Percentiles rank a stretch among this genome's conserved stretches.
Evolutionary conservation across 2,329 filamentous ascomycete genomes (phyloP).

Genomic region (Camillea tinctor): DNA sequence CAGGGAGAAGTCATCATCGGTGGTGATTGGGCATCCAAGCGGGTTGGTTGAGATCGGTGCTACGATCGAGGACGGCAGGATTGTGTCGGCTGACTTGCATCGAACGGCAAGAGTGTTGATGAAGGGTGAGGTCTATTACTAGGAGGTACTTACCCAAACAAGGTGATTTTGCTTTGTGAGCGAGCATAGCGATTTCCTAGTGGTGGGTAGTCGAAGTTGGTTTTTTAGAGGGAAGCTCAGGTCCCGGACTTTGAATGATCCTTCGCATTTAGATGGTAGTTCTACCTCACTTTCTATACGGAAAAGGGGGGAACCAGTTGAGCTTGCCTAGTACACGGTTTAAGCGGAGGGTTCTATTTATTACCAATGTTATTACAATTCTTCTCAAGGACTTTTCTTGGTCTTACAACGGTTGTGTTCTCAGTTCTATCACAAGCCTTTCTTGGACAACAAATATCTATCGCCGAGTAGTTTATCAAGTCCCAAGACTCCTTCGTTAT

Average conservation of each 20-base stretch:
- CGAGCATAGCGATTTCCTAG: background rate
- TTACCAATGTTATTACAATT: background rate
- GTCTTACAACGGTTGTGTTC: background rate
- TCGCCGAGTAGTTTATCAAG: background rate
- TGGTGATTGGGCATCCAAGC: constrained; percentile 47
- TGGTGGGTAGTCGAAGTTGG: background rate
- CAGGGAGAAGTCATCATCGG: too few relatives aligned
- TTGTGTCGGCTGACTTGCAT: constrained; percentile 45
- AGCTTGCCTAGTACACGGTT: background rate
- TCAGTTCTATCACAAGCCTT: background rate
- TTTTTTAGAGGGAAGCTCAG: background rate
- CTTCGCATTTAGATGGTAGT: background rate
- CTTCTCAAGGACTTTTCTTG: background rate
- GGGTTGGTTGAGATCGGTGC: constrained; percentile 47
- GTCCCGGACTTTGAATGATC: background rate
- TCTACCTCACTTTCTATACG: background rate
- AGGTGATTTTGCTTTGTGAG: background rate
- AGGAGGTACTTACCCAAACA: background rate
- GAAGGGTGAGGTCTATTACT: constrained; percentile 49
- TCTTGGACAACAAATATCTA: background rate
- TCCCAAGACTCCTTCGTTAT: background rate
- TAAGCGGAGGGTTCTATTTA: background rate
- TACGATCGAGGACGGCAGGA: constrained; percentile 36
- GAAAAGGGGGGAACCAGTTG: background rate
- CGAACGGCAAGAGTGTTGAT: constrained; percentile 50